A percentile compares a stretch with the other conserved stretches of the same genome.
Conservation (phyloP, 2,329 filamentous ascomycete genomes). For the Colletotrichum magnum region DNA sequence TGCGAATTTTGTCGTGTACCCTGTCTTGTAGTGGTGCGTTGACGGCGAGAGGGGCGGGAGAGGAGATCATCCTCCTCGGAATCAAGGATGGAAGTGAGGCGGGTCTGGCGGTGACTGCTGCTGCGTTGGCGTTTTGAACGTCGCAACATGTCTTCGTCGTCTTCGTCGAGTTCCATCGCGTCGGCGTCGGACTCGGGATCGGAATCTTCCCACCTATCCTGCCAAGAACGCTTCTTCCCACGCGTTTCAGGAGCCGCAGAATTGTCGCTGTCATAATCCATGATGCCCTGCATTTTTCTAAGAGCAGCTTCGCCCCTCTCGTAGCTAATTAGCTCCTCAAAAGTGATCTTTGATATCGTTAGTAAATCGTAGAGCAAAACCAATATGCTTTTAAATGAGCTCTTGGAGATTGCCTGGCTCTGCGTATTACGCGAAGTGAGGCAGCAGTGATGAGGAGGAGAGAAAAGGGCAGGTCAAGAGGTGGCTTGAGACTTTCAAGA, state of each 20-base stretch:
- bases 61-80: constrained; percentile 23
- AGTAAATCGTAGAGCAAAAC: background rate
- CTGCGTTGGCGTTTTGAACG: constrained; percentile 13
- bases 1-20: constrained; percentile 14
- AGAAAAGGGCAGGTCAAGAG: background rate
- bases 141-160: constrained; percentile 5
- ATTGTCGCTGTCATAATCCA: background rate
- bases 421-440: too few relatives aligned
- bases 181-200: constrained; percentile 11
- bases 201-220: constrained; percentile 17
- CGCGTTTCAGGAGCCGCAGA: background rate
- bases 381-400: too few relatives aligned
- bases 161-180: constrained; percentile 25
- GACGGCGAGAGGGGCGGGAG: constrained; percentile 29
- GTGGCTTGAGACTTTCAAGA: too few relatives aligned
- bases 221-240: constrained; percentile 26
- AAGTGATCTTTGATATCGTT: constrained; percentile 19
- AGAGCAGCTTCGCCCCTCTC: constrained; percentile 29
- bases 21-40: constrained; percentile 16
- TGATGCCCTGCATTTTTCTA: constrained; percentile 5
- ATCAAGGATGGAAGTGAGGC: background rate
- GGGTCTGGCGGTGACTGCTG: constrained; percentile 5
- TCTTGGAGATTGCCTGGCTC: too few relatives aligned
- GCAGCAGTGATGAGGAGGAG: background rate
- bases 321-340: constrained; percentile 26